These are phyloP conservation scores for Globisporangium nunn DNA, from an alignment of 352 stramenopile species.

Conservation along the genomic window DNA sequence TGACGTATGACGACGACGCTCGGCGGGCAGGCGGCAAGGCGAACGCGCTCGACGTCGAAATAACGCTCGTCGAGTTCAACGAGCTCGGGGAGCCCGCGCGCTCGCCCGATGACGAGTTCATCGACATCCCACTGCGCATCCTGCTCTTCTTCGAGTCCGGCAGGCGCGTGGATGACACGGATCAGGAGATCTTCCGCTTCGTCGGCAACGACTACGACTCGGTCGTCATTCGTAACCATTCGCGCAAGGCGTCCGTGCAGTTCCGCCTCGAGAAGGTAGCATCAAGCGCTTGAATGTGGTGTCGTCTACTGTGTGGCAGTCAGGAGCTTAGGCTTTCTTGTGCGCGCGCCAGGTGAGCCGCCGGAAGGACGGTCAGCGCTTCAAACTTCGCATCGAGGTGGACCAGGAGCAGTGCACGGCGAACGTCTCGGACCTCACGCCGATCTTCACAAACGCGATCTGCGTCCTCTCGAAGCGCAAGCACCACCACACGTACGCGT, in stretches of 20 bases:
- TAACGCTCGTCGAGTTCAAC: constrained; percentile 79
- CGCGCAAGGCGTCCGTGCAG: constrained; percentile 60
- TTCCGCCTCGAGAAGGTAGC: constrained; percentile 82
- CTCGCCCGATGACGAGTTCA: constrained; percentile 62
- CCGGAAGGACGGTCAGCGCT: constrained; percentile 77
- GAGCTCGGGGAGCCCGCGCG: constrained; percentile 53
- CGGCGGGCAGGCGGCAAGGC: constrained; percentile 47
- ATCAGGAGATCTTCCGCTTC: constrained; percentile 85
- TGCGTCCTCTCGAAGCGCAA: constrained; percentile 85
- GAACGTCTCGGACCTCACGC: constrained; percentile 67
- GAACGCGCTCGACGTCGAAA: constrained; percentile 72
- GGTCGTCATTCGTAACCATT: constrained; percentile 57
- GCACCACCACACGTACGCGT: constrained; percentile 36
- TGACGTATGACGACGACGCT: neutral
- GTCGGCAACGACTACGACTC: constrained; percentile 84
- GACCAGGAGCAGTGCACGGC: constrained; percentile 80
- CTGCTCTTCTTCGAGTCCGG: constrained; percentile 81
- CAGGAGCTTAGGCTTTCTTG: too few relatives aligned
- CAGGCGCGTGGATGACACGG: constrained; percentile 75
- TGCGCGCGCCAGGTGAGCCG: constrained; percentile 40
- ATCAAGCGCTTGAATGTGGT: too few relatives aligned
- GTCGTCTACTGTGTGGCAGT: neutral
- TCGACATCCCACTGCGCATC: constrained; percentile 76
- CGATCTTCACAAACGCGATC: constrained; percentile 82
- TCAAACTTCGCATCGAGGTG: constrained; percentile 80